Evolutionary conservation across 139 green algal genomes (phyloP), one percentile per base, ranked within the genome.

Genomic region (Tetraselmis striata): DNA sequence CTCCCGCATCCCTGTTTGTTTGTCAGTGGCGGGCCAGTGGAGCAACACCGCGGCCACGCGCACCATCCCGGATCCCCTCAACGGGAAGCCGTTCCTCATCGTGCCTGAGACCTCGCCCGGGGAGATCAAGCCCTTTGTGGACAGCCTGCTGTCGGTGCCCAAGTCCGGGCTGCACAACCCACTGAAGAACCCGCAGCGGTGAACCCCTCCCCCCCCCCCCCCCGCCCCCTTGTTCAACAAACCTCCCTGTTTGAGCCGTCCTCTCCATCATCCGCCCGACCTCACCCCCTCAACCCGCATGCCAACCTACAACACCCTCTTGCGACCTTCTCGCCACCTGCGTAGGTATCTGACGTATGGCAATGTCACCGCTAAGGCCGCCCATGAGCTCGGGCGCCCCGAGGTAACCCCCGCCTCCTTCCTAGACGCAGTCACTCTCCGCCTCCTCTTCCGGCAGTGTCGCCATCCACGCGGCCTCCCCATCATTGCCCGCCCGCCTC

Each of bases 151-250:
- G 2, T 28, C 85, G 0, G 89, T 93, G 27, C 91, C 94, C 77
- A 98, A 98, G 86, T 89, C 86, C 24, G 96, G 96, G 1, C 80
- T 96, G 80, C 96, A 98, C 90, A 98, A 98, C 88, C 95, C 96
- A 0, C 83, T 97, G 76, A 98, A 98, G 81, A 93, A 95, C 32
- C 94, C 94, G 2, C 93, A 98, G 29, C 87, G 93, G 91, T 94
- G 77, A 23, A 75, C 22, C 28, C 26, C 74, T 27, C 31, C 28
- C 27, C 26, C 24, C n/a, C 82, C 28, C 30, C 24, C 23, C 77
- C 24, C 77, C 30, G 25, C 74, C 74, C 74, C 26, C 74, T 2
- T 2, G 2, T 18, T 18, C 26, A 28, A 77, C 74, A 23, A 18
- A 75, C 58, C 22, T n/a, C 58, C 58, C 58, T 23, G 58, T 18